phyloP scores from a whole-genome alignment of 2,329 filamentous ascomycete genomes.

The Hortaea sp. region DNA sequence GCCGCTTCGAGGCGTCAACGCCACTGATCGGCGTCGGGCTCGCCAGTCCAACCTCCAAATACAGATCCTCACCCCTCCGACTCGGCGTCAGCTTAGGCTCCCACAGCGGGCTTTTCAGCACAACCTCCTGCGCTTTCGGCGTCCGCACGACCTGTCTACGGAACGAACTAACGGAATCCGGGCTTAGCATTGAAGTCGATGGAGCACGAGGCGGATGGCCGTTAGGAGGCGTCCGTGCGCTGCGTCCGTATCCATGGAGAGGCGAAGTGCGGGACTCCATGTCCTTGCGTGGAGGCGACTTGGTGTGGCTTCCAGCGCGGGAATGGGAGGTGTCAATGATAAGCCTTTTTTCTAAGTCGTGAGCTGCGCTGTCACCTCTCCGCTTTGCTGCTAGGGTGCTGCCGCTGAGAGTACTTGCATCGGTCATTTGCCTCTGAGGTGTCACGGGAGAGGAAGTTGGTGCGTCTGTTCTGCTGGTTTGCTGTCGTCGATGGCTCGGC shows the following conservation, averaged over 20 bases:
- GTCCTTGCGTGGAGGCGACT: no score
- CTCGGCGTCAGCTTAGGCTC: slow-evolving; percentile 57
- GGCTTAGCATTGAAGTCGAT: no score
- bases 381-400: slow-evolving; percentile 26
- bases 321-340: slow-evolving; percentile 18
- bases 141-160: no score
- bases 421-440: slow-evolving; percentile 6
- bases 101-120: slow-evolving; percentile 42
- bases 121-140: neutral
- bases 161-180: no score
- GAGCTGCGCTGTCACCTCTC: slow-evolving; percentile 24
- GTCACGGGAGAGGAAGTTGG: slow-evolving; percentile 1
- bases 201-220: no score
- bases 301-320: slow-evolving; percentile 5
- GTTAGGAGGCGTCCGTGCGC: no score
- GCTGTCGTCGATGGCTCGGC: slow-evolving; percentile 3
- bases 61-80: slow-evolving; percentile 55
- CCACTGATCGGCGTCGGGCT: slow-evolving; percentile 6
- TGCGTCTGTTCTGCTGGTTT: neutral
- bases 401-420: slow-evolving; percentile 13
- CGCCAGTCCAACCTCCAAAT: slow-evolving; percentile 31
- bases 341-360: slow-evolving; percentile 28
- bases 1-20: no score
- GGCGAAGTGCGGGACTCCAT: no score
- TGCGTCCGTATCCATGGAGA: no score